Conservation (phyloP, 371 early-diverging fungal species). For the Zychaea mexicana region DNA sequence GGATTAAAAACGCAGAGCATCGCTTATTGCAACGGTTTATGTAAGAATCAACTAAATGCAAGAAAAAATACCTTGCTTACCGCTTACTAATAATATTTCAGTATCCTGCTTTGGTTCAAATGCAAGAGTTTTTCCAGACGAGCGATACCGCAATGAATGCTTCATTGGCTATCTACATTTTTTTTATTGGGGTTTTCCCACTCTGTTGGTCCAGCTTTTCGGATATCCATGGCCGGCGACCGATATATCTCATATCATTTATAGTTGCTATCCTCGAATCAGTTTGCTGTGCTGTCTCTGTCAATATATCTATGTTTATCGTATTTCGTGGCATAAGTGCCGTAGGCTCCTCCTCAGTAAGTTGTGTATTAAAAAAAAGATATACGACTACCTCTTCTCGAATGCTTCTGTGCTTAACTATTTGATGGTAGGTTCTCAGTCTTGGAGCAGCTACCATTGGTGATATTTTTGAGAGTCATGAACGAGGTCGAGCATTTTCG, state of each 20-base stretch:
- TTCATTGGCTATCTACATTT: constrained; percentile 28
- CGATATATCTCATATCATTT: constrained; percentile 28
- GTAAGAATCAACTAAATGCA: constrained; percentile 16
- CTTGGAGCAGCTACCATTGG: constrained; percentile 44
- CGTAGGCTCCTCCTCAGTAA: constrained; percentile 28
- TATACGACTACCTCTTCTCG: too few species aligned
- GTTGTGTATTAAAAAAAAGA: neutral
- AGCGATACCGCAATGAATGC: constrained; percentile 30
- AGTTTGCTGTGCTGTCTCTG: constrained; percentile 30
- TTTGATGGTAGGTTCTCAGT: neutral
- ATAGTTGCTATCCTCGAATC: constrained; percentile 23
- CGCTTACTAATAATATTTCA: constrained; percentile 5
- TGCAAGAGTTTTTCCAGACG: constrained; percentile 27
- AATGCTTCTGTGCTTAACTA: too few species aligned
- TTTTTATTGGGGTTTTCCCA: constrained; percentile 29
- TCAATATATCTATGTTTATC: constrained; percentile 29
- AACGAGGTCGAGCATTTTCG: constrained; percentile 48
- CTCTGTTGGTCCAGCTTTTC: constrained; percentile 25
- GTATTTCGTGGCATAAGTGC: constrained; percentile 29
- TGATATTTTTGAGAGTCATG: constrained; percentile 44
- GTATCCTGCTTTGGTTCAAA: constrained; percentile 26
- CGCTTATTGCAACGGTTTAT: constrained; percentile 31
- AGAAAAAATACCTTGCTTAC: neutral
- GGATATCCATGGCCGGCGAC: constrained; percentile 22
- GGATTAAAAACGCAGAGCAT: neutral